Evolutionary conservation across 768 basidiomycete species (phyloP).

Genomic region (Xerocomellus amylosporus): DNA sequence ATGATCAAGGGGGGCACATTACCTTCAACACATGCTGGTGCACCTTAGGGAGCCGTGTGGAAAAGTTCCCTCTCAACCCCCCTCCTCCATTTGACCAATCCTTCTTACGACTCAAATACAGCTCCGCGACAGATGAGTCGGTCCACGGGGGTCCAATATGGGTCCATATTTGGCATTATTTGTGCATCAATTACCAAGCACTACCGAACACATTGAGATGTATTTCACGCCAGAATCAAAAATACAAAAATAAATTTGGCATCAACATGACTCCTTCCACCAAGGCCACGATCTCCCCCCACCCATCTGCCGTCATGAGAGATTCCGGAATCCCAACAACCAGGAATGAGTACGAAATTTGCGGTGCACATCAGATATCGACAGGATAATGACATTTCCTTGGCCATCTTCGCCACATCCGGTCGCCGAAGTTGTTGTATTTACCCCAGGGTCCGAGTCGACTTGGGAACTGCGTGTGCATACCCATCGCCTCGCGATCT

Average conservation of each 20-base stretch:
- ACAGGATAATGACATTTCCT: neutral
- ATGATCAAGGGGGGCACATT: slow-evolving; percentile 4
- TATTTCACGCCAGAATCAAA: no score
- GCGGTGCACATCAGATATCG: neutral
- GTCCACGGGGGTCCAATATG: slow-evolving; percentile 9
- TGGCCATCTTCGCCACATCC: neutral
- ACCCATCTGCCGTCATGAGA: no score
- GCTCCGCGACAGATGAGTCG: neutral
- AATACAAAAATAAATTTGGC: no score
- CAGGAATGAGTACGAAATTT: neutral
- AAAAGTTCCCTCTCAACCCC: neutral
- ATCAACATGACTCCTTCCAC: no score
- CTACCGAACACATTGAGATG: no score
- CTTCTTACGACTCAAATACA: neutral
- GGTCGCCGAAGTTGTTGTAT: neutral
- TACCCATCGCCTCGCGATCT: neutral
- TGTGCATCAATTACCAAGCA: neutral
- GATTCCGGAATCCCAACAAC: neutral
- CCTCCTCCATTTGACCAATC: neutral
- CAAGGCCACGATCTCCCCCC: no score
- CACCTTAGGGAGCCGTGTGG: neutral
- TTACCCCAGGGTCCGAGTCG: neutral
- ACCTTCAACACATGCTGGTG: neutral
- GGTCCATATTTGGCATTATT: slow-evolving; percentile 2
- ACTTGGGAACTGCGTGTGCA: neutral